phyloP scores from a whole-genome alignment of 495 filamentous ascomycete species.

The Podospora pseudocomata region DNA sequence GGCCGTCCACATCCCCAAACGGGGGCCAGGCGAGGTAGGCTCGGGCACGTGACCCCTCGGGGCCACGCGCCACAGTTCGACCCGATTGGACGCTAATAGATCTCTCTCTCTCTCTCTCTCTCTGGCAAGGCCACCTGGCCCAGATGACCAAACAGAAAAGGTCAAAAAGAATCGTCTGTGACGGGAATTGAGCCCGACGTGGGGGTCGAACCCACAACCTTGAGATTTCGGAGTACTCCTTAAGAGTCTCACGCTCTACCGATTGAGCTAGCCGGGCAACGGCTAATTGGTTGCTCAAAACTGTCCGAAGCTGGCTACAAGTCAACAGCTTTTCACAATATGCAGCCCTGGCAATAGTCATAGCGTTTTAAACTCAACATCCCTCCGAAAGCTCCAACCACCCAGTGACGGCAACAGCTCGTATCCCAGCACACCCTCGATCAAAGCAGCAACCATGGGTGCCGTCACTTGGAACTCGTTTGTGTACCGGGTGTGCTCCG shows the following conservation, averaged over 20 bases:
- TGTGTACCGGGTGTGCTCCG: slow-evolving; percentile 26
- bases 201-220: slow-evolving; percentile 29
- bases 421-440: slow-evolving; percentile 42
- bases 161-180: slow-evolving; percentile 8
- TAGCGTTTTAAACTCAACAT: slow-evolving; percentile 23
- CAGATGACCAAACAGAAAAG: slow-evolving; percentile 5
- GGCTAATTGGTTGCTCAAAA: background rate
- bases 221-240: slow-evolving; percentile 29
- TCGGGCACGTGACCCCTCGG: too few relatives aligned
- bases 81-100: too few relatives aligned
- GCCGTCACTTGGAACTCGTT: slow-evolving; percentile 30
- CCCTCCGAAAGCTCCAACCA: slow-evolving; percentile 24
- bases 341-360: background rate
- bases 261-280: slow-evolving; percentile 66
- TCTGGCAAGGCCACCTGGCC: too few relatives aligned
- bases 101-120: too few relatives aligned
- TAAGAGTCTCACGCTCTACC: slow-evolving; percentile 84
- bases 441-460: slow-evolving; percentile 35
- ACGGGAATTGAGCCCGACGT: slow-evolving; percentile 28
- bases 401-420: slow-evolving; percentile 26
- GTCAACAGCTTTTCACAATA: too few relatives aligned
- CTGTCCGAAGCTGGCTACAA: too few relatives aligned
- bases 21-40: too few relatives aligned
- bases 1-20: too few relatives aligned
- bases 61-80: too few relatives aligned